Conservation (phyloP, 805 yeast species). For the Schwanniomyces pseudopolymorphus region DNA sequence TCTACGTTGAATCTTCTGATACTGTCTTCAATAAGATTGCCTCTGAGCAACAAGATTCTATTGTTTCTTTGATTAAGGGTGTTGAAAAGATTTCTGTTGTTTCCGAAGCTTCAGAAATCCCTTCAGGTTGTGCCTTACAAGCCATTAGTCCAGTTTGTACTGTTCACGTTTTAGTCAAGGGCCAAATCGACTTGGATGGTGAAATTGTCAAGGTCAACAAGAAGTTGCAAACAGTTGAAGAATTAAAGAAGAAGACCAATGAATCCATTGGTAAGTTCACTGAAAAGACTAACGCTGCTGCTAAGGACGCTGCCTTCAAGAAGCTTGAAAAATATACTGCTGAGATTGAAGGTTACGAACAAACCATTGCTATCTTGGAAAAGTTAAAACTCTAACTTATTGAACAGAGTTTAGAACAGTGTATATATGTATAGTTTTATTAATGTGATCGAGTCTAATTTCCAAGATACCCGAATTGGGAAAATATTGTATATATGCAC, state of each 20-base stretch:
- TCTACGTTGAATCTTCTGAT: slow-evolving; percentile 71
- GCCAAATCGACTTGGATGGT: slow-evolving; percentile 88
- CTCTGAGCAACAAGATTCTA: slow-evolving; percentile 74
- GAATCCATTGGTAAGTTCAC: slow-evolving; percentile 82
- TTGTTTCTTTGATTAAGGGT: slow-evolving; percentile 88
- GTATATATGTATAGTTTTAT: background rate
- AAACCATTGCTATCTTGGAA: slow-evolving; percentile 82
- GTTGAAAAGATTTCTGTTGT: slow-evolving; percentile 74
- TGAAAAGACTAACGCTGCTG: slow-evolving; percentile 79
- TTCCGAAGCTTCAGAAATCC: slow-evolving; percentile 53
- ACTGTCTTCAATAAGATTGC: slow-evolving; percentile 52
- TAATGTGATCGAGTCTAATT: background rate
- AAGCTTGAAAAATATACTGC: slow-evolving; percentile 72
- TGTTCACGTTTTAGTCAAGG: slow-evolving; percentile 91
- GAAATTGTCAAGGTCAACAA: slow-evolving; percentile 81
- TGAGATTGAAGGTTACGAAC: slow-evolving; percentile 86
- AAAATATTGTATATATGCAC: too few relatives aligned
- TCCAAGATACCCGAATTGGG: too few relatives aligned
- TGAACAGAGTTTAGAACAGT: background rate
- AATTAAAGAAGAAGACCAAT: slow-evolving; percentile 59
- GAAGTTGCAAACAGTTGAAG: slow-evolving; percentile 68
- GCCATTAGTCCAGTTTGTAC: slow-evolving; percentile 78
- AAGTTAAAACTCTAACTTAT: slow-evolving; percentile 53
- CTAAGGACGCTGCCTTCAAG: slow-evolving; percentile 70
- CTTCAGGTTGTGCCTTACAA: slow-evolving; percentile 87